Evolutionary conservation across 2,329 filamentous ascomycete genomes (phyloP).

Genomic region (Hymenoscyphus linearis): DNA sequence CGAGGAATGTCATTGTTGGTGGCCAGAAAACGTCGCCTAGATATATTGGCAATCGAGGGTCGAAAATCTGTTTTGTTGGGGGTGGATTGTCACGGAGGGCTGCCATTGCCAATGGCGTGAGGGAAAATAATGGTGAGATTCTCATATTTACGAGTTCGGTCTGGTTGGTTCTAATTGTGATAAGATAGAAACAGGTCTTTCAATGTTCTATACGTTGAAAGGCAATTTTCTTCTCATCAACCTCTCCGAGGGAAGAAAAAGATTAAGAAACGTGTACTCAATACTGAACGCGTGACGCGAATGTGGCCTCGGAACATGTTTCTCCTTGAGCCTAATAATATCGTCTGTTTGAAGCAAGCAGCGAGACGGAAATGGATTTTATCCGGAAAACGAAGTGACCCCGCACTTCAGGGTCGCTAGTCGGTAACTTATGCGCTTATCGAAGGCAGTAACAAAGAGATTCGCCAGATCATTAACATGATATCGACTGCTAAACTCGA

Average conservation of each 20-base stretch:
- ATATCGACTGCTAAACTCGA: constrained; percentile 90
- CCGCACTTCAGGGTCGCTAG: background rate
- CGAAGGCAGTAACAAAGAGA: constrained; percentile 65
- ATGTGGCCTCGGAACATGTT: background rate
- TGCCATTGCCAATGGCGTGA: constrained; percentile 6
- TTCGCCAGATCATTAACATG: constrained; percentile 98
- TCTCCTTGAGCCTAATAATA: constrained; percentile 3
- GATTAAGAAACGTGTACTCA: constrained; percentile 8
- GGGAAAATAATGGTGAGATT: constrained; percentile 4
- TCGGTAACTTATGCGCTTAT: background rate
- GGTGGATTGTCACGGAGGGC: constrained; percentile 1
- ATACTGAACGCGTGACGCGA: background rate
- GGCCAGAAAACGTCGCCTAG: constrained; percentile 28
- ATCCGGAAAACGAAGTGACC: background rate
- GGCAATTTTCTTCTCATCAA: background rate
- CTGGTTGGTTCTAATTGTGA: background rate
- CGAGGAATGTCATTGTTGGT: constrained; percentile 26
- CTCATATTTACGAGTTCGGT: constrained; percentile 17
- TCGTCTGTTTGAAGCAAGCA: background rate
- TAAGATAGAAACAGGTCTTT: background rate
- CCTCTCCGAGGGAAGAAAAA: background rate
- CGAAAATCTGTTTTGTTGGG: constrained; percentile 7
- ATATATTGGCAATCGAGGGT: constrained; percentile 24
- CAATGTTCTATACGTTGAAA: too few species aligned
- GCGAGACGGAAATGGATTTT: background rate